phyloP scores from a whole-genome alignment of 2,329 filamentous ascomycete species.

The Penicillium thymicola region DNA sequence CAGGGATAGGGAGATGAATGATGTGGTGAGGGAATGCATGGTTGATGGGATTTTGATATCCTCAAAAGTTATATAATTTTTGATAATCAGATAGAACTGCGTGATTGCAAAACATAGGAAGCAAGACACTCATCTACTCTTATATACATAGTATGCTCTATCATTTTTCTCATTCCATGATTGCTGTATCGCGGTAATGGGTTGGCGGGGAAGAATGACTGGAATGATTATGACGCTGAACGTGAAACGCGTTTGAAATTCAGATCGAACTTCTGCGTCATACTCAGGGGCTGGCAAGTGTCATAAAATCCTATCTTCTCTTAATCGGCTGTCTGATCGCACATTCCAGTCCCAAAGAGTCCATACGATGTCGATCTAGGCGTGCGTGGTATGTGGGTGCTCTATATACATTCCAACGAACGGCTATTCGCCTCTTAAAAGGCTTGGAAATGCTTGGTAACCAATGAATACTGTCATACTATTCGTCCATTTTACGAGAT shows the following conservation, averaged over 20 bases:
- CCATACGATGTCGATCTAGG: constrained; percentile 14
- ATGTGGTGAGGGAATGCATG: constrained; percentile 19
- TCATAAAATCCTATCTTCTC: not conserved
- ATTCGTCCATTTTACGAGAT: not conserved
- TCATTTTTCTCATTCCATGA: constrained; percentile 4
- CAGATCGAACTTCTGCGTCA: constrained; percentile 15
- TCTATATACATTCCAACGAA: constrained; percentile 18
- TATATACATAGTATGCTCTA: constrained; percentile 2
- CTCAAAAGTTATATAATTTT: not conserved
- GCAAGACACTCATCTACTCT: not conserved
- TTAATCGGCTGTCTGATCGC: constrained; percentile 5
- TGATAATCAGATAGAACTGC: not conserved
- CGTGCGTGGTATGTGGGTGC: constrained; percentile 14
- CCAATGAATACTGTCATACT: not conserved
- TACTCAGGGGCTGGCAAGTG: constrained; percentile 18
- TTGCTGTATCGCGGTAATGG: constrained; percentile 1
- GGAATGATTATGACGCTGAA: constrained; percentile 13
- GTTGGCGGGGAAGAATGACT: constrained; percentile 23
- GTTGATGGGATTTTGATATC: not conserved
- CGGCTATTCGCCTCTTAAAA: constrained; percentile 11
- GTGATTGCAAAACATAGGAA: not conserved
- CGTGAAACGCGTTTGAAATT: constrained; percentile 13
- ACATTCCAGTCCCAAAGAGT: constrained; percentile 19
- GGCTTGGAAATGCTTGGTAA: constrained; percentile 3
- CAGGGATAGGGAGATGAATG: constrained; percentile 16